phyloP scores from a whole-genome alignment of 2,329 filamentous ascomycete genomes.

The Cercospora brassicicola region DNA sequence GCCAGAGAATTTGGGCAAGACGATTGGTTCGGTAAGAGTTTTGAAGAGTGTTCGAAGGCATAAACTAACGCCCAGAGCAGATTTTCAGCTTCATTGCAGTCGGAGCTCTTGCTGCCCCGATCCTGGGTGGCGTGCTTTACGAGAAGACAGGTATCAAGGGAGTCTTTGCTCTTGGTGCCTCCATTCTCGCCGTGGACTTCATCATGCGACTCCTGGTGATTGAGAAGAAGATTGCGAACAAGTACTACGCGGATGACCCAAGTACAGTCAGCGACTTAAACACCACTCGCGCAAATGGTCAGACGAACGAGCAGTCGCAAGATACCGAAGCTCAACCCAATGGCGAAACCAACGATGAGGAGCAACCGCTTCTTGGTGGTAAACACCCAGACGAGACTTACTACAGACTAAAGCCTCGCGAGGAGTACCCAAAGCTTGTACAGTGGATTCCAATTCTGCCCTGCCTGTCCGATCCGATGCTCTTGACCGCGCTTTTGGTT shows the following conservation, averaged over 20 bases:
- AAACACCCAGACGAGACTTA: conserved; percentile 37
- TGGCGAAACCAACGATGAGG: conserved; percentile 33
- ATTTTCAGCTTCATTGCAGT: conserved; percentile 62
- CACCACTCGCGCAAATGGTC: conserved; percentile 22
- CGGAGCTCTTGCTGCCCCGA: conserved; percentile 58
- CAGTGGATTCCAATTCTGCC: conserved; percentile 52
- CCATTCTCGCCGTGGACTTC: conserved; percentile 59
- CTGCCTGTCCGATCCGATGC: conserved; percentile 43
- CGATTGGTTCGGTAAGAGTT: conserved; percentile 57
- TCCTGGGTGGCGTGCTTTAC: conserved; percentile 62
- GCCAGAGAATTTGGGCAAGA: conserved; percentile 59
- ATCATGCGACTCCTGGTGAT: conserved; percentile 60
- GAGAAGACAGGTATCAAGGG: conserved; percentile 58
- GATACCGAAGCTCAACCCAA: conserved; percentile 17
- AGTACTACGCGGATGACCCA: conserved; percentile 42
- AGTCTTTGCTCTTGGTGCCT: conserved; percentile 59
- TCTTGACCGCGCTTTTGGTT: conserved; percentile 44
- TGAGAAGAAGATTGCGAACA: conserved; percentile 60
- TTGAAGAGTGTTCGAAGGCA: no score
- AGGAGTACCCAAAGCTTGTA: conserved; percentile 44
- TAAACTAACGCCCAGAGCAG: no score
- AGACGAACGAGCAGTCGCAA: conserved; percentile 19
- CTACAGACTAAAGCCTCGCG: conserved; percentile 46
- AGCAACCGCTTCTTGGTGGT: conserved; percentile 43
- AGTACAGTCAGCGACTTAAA: conserved; percentile 26